phyloP scores from a whole-genome alignment of 2,329 filamentous ascomycete species.

The Exophiala bonariae region DNA sequence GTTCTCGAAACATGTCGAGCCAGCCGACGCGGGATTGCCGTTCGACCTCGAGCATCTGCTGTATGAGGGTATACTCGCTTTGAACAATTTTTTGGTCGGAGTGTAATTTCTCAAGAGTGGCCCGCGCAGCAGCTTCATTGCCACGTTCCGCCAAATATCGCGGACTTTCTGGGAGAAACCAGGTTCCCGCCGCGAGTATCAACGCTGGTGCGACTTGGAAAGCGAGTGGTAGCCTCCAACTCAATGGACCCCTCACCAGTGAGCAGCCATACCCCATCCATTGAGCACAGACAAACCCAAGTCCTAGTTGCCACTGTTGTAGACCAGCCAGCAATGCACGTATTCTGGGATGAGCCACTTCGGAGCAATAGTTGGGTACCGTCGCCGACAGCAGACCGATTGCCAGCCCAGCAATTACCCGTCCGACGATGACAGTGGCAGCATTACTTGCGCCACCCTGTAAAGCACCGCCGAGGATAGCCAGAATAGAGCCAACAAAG shows the following conservation, averaged over 20 bases:
- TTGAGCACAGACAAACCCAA: constrained; percentile 43
- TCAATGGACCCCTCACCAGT: constrained; percentile 29
- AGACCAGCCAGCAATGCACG: constrained; percentile 43
- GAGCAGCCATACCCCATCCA: constrained; percentile 37
- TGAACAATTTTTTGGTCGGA: constrained; percentile 37
- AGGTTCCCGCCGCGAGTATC: constrained; percentile 35
- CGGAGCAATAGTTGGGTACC: constrained; percentile 49
- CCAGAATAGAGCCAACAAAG: constrained; percentile 36
- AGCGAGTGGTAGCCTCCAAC: constrained; percentile 36
- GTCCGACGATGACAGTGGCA: constrained; percentile 50
- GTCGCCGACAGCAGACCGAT: constrained; percentile 51
- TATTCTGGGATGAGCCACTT: constrained; percentile 40
- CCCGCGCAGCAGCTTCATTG: constrained; percentile 34
- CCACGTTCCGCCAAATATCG: constrained; percentile 40
- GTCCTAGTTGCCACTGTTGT: constrained; percentile 48
- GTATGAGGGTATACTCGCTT: constrained; percentile 43
- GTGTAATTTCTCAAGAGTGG: constrained; percentile 35
- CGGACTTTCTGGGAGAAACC: constrained; percentile 34
- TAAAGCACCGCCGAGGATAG: constrained; percentile 35
- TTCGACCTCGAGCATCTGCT: constrained; percentile 40
- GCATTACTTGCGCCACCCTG: constrained; percentile 39
- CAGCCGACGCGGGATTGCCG: constrained; percentile 36
- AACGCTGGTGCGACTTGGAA: constrained; percentile 43
- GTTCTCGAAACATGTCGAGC: constrained; percentile 42
- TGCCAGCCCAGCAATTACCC: constrained; percentile 51